Base-by-base conservation (phyloP, 495 filamentous ascomycete genomes). In the Penicillium longicatenatum region DNA sequence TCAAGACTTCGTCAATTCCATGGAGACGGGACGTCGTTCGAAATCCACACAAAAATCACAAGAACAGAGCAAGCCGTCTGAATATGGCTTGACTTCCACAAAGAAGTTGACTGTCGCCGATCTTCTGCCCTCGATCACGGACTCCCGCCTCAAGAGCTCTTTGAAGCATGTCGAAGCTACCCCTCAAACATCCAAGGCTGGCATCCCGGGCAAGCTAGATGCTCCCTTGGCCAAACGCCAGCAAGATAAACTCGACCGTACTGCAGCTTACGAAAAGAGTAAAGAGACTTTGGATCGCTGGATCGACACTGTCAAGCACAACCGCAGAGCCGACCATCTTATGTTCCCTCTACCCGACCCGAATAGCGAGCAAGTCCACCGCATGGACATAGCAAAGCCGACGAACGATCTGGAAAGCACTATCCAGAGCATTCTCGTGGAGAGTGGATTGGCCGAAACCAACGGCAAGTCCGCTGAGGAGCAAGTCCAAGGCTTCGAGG, bases 291-390 rank as follows among this genome's bases (percentile, higher is more conserved):
- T 98, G 22, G 86, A 89, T 56, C 85, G 90, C 58, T 98, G 94
- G 94, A 84, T 87, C 19, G 93, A 96, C 50, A 97, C 95, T 0
- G 92, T 98, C 64, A 96, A 96, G 71, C 86, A 90, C 26, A 96
- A 97, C 70, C 86, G 95, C 39, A 82, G 91, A 57, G 93, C 94
- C 5, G 95, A 97, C 26, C 93, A 97, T 70, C 76, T 98, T 1
- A 78, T 86, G n/a, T 98, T 98, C 69, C 94, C 94, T 22, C 80
- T 97, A 0, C 81, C 86, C 6, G 89, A 96, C 58, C 87, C 89
- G 2, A 79, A 85, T 49, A 78, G 57, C 57, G 79, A 71, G 68
- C 80, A 62, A 69, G 61, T 61, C 17, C 71, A 79, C 50, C 70
- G 75, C 16, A 66, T 80, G 30, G 78, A 79, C n/a, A 67, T 75